Percentiles rank a stretch among this genome's conserved stretches.
Evolutionary conservation across 2,329 filamentous ascomycete species (phyloP).

Genomic region (Fusarium devonianum): DNA sequence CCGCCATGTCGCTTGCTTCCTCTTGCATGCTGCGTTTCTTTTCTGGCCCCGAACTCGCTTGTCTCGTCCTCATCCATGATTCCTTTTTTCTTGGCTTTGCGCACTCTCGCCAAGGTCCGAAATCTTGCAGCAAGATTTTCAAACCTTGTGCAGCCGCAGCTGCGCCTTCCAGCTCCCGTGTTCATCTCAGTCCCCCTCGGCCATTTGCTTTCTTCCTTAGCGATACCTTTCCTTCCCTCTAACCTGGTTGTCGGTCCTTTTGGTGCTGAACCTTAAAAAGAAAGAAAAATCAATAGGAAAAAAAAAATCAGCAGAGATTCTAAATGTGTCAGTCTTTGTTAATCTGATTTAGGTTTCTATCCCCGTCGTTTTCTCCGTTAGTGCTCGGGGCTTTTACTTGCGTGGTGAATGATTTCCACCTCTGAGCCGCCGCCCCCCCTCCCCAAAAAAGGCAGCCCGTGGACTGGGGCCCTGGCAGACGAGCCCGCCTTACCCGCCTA

Average conservation of each 20-base stretch:
- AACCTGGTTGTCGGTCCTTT: constrained; percentile 13
- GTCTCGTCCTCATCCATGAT: not conserved
- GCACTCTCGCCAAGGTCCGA: constrained; percentile 15
- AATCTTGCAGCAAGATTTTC: not conserved
- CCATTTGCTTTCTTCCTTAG: constrained; percentile 1
- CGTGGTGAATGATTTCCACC: no score
- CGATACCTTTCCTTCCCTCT: constrained; percentile 1
- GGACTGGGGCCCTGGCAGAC: not conserved
- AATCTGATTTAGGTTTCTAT: not conserved
- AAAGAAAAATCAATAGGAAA: no score
- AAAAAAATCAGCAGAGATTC: constrained; percentile 1
- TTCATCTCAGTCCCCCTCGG: constrained; percentile 7
- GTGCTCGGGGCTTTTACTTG: not conserved
- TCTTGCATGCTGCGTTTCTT: constrained; percentile 13
- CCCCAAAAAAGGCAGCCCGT: not conserved
- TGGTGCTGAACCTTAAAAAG: constrained; percentile 7
- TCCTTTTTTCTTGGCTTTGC: not conserved
- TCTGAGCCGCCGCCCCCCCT: no score
- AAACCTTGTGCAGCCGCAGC: constrained; percentile 1
- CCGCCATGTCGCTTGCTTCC: constrained; percentile 15
- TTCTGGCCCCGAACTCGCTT: constrained; percentile 10
- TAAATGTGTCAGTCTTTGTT: not conserved
- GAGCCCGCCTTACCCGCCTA: not conserved
- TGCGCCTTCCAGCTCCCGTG: constrained; percentile 6
- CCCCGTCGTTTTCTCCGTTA: not conserved